Conservation (phyloP, 345 rosid species). For the Arabis alpina region DNA sequence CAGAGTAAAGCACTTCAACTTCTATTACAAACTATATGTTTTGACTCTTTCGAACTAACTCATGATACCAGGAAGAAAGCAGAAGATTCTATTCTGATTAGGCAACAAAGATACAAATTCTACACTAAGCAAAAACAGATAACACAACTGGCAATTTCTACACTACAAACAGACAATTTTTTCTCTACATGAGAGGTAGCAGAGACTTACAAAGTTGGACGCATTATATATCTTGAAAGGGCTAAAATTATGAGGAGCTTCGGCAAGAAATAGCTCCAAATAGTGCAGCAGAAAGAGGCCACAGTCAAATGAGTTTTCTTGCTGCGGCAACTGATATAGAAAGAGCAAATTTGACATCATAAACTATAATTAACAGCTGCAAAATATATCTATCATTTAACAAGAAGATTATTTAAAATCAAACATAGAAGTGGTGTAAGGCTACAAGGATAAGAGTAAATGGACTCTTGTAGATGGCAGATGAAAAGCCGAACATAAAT, state of each 20-base stretch:
- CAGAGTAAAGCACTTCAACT: constrained; percentile 7
- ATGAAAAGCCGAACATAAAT: constrained; percentile 7
- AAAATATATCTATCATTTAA: neutral
- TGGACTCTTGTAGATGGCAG: constrained; percentile 15
- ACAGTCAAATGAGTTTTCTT: constrained; percentile 94
- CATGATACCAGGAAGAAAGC: constrained; percentile 18
- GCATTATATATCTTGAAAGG: constrained; percentile 70
- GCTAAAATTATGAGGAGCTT: constrained; percentile 76
- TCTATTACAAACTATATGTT: neutral
- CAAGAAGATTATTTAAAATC: neutral
- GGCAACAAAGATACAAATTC: constrained; percentile 8
- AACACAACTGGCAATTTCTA: constrained; percentile 1
- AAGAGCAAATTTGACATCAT: constrained; percentile 42
- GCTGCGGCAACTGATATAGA: constrained; percentile 88
- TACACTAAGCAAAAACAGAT: constrained; percentile 15
- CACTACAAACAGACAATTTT: too few species aligned
- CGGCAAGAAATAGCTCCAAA: constrained; percentile 85
- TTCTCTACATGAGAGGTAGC: constrained; percentile 10
- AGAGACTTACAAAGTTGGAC: constrained; percentile 79
- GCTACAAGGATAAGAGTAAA: neutral
- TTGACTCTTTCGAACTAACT: constrained; percentile 14
- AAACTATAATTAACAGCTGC: constrained; percentile 23
- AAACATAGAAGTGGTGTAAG: neutral
- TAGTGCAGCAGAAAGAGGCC: constrained; percentile 96
- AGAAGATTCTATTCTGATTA: neutral